Percentiles rank a stretch among this genome's conserved stretches.
phyloP scores from a whole-genome alignment of 345 rosid species.

The Hypericum perforatum region DNA sequence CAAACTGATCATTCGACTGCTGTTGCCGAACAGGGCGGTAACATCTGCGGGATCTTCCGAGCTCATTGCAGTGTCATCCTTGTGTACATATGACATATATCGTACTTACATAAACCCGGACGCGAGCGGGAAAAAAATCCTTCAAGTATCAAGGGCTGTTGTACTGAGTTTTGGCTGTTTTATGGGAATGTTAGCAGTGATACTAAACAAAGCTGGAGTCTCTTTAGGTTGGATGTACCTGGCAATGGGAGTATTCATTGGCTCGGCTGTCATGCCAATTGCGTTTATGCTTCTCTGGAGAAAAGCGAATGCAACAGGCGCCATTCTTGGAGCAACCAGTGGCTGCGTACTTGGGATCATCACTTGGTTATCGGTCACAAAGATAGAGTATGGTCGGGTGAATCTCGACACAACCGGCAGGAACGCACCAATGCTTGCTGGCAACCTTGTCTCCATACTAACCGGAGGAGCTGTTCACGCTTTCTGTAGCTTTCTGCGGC shows the following conservation, averaged over 20 bases:
- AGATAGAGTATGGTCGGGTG: conserved; percentile 49
- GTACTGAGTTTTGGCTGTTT: conserved; percentile 82
- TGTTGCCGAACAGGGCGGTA: conserved; percentile 59
- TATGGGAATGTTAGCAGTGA: conserved; percentile 88
- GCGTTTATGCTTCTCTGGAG: conserved; percentile 91
- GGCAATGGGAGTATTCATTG: conserved; percentile 81
- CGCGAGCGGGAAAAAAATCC: conserved; percentile 63
- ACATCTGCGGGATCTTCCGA: conserved; percentile 91
- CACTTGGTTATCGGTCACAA: conserved; percentile 63
- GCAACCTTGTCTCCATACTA: conserved; percentile 69
- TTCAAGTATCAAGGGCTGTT: conserved; percentile 56
- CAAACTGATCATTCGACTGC: not conserved
- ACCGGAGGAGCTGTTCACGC: conserved; percentile 73
- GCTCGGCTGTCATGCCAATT: conserved; percentile 85
- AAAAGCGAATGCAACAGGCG: conserved; percentile 77
- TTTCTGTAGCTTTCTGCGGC: conserved; percentile 48
- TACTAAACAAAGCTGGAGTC: conserved; percentile 79
- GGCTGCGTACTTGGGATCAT: conserved; percentile 71
- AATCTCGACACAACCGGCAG: conserved; percentile 68
- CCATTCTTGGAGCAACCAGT: conserved; percentile 50
- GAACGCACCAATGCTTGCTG: conserved; percentile 85
- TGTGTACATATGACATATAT: conserved; percentile 83
- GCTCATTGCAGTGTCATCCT: conserved; percentile 81
- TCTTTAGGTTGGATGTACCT: conserved; percentile 96
- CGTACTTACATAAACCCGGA: conserved; percentile 77